Conservation (phyloP, 768 basidiomycete genomes). For the Russula sp. region DNA sequence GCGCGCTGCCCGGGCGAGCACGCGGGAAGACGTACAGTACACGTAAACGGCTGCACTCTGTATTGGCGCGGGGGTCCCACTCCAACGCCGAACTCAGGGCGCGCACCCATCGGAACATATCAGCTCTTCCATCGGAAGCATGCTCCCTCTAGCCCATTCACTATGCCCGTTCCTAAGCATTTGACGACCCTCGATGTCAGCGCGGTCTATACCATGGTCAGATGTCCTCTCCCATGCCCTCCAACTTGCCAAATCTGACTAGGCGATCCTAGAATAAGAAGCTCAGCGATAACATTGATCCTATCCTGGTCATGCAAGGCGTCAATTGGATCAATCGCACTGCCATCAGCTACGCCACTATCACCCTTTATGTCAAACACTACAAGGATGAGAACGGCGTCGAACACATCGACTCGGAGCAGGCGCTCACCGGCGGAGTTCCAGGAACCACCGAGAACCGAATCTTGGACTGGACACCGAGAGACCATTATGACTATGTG, state of each 20-base stretch:
- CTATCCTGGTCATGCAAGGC: conserved; percentile 58
- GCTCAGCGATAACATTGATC: conserved; percentile 52
- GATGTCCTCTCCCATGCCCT: no score
- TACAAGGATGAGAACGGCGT: conserved; percentile 47
- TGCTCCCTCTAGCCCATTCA: background rate
- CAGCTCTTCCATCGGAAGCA: background rate
- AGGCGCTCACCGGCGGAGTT: conserved; percentile 55
- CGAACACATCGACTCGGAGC: conserved; percentile 59
- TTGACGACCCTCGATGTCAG: background rate
- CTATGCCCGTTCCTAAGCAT: background rate
- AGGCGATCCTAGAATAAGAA: conserved; percentile 48
- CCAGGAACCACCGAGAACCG: conserved; percentile 50
- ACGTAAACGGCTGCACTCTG: conserved; percentile 1
- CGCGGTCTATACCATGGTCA: background rate
- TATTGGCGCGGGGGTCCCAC: background rate
- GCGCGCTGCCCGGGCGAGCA: no score
- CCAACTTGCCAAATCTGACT: background rate
- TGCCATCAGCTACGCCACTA: conserved; percentile 44
- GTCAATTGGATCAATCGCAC: conserved; percentile 61
- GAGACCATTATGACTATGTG: conserved; percentile 43
- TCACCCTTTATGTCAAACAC: conserved; percentile 56
- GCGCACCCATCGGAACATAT: background rate
- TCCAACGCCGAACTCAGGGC: background rate
- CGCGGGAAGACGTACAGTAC: background rate
- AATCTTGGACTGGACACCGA: conserved; percentile 45